Evolutionary conservation across 352 stramenopile genomes (phyloP), one percentile per base, ranked within the genome.

Genomic region (Blastocystis sp.): DNA sequence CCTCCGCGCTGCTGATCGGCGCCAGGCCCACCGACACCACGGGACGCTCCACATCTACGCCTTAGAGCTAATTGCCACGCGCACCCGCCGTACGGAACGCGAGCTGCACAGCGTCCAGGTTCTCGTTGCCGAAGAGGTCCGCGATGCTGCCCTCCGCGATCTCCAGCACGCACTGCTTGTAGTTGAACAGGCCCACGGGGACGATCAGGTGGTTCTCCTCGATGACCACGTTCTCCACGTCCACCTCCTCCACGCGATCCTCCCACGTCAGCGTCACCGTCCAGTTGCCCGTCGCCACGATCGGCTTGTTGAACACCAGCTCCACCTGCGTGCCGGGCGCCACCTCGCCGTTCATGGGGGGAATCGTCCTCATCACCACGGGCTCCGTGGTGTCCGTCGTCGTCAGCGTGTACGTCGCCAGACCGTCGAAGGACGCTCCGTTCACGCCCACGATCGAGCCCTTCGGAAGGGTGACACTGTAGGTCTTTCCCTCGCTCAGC

Each of bases 401-500:
- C 3, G 28, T 65, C 48, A 81, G 10, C 21, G 43, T 42, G 45
- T 65, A 81, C 2, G 64, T 54, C 24, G 71, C 38, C 43, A 81
- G 24, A 81, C 71, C 71, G 42, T 64, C 71, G 24, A 81, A 81
- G 11, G 43, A 28, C 9, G 52, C 28, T 66, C 48, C 48, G 7
- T 54, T 68, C 14, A 34, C 48, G 64, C 71, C 71, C 7, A 66
- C 6, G 38, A 81, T 81, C 14, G 71, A 38, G 42, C 71, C 71
- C 60, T 81, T 81, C n/a, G 71, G 71, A 65, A 81, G 64, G 28
- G 24, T 54, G 24, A 81, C 66, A 10, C 45, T 21, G 48, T 81
- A 81, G 28, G 38, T 64, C 66, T 48, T 21, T n/a, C n/a, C 43
- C 3, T 28, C 11, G 19, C 66, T 54, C 71, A 81, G 43, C 71